Evolutionary conservation across 1,139 yeast species (phyloP).

Genomic region (Chernovozyma aurita): DNA sequence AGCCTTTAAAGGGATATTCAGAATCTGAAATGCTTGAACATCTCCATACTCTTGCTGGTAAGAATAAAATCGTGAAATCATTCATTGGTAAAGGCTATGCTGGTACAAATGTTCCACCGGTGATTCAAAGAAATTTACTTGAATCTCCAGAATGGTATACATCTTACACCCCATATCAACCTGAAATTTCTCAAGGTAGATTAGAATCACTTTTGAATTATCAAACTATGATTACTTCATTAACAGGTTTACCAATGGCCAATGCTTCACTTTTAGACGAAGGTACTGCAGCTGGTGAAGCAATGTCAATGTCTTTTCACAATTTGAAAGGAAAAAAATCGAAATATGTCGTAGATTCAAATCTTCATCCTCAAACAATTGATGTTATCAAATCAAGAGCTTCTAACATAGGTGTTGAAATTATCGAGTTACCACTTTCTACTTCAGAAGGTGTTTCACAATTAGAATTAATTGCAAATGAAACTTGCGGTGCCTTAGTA

Average conservation of each 20-base stretch:
- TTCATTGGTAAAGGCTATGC: conserved; percentile 94
- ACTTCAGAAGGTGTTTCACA: conserved; percentile 40
- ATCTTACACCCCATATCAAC: conserved; percentile 96
- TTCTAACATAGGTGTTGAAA: conserved; percentile 61
- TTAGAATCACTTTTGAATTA: conserved; percentile 83
- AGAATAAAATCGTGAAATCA: conserved; percentile 67
- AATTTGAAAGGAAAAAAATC: conserved; percentile 62
- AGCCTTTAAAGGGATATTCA: conserved; percentile 67
- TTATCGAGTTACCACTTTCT: conserved; percentile 56
- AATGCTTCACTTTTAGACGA: conserved; percentile 94
- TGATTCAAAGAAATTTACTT: conserved; percentile 83
- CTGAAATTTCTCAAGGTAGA: conserved; percentile 96
- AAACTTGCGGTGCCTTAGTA: conserved; percentile 75
- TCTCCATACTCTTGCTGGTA: conserved; percentile 62
- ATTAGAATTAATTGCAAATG: conserved; percentile 30
- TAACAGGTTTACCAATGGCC: conserved; percentile 90
- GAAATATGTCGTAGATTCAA: conserved; percentile 67
- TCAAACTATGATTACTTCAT: conserved; percentile 83
- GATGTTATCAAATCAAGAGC: conserved; percentile 80
- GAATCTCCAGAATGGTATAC: conserved; percentile 99
- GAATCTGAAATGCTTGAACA: conserved; percentile 78
- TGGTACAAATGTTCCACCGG: conserved; percentile 87
- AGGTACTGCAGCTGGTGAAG: conserved; percentile 98
- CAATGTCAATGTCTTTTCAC: conserved; percentile 82
- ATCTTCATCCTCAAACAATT: conserved; percentile 81